Evolutionary conservation across 192 early-diverging fungal species (phyloP), one percentile per base, ranked within the genome.

Genomic region (Coemansia sp.): DNA sequence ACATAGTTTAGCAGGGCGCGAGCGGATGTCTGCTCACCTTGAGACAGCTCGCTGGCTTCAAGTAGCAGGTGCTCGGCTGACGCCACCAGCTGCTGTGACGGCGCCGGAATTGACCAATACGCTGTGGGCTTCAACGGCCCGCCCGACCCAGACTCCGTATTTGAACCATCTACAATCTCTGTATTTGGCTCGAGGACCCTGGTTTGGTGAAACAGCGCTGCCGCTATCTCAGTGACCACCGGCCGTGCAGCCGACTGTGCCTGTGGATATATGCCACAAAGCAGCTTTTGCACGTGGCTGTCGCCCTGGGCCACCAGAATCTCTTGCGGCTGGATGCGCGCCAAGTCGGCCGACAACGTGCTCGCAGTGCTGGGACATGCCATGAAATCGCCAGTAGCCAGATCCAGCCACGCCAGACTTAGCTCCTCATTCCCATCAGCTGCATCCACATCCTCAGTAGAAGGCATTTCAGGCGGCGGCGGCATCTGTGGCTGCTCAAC

Each of bases 381-480:
- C 62, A 87, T 83, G 56, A 95, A 95, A 38, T 94, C 93, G 17
- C 96, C 96, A 0, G 93, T 94, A 0, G 91, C 90, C 38, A 98
- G 65, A 83, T 98, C 96, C 3, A 91, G 69, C 96, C 96, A 98
- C 0, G 96, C 86, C 23, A 98, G 71, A 2, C 92, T 90, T 21
- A 92, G 54, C 16, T 45, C 41, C 52, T 21, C 35, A 7, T 38
- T n/a, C 8, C 47, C 59, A 1, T 65, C 54, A 25, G 52, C 9
- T 10, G 12, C 12, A 6, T 43, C 19, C 19, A 12, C 64, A 6
- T 45, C 35, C 14, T 45, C 41, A 5, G 14, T 5, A 45, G 41
- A 45, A 10, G 14, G 41, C 10, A 63, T 65, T n/a, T 54, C 37
- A 1, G 53, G 37, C 17, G 26, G 39, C 17, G 37, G 14, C 37